A percentile compares a stretch with the other conserved stretches of the same genome.
Conservation (phyloP, 2,329 filamentous ascomycete species). For the Ascochyta lentis region DNA sequence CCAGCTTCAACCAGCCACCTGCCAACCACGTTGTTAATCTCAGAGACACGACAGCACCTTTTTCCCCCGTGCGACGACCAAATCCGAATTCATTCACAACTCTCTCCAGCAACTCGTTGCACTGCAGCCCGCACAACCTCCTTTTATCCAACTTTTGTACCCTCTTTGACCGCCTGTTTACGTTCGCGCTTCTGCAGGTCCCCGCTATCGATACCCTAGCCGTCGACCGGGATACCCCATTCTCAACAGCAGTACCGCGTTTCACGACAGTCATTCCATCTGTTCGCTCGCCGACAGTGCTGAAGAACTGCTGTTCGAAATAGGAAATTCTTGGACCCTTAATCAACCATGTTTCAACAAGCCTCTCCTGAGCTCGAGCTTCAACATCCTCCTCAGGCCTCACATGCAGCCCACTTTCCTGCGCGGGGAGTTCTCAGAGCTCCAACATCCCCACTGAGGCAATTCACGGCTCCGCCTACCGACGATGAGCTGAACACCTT, state of each 20-base stretch:
- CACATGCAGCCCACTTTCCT: constrained; percentile 41
- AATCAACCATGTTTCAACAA: constrained; percentile 33
- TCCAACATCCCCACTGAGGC: constrained; percentile 29
- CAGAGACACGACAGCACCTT: constrained; percentile 22
- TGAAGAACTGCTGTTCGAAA: constrained; percentile 25
- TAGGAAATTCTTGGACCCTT: constrained; percentile 32
- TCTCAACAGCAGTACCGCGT: constrained; percentile 22
- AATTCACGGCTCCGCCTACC: constrained; percentile 30
- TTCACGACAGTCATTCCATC: constrained; percentile 36
- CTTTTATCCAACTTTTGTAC: constrained; percentile 15
- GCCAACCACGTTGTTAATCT: constrained; percentile 25
- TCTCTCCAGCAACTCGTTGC: constrained; percentile 20
- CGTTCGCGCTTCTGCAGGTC: constrained; percentile 14
- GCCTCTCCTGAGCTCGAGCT: constrained; percentile 27
- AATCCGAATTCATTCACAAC: constrained; percentile 7
- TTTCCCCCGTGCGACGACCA: constrained; percentile 23
- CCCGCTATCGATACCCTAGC: constrained; percentile 22
- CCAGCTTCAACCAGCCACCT: constrained; percentile 20
- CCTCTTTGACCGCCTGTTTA: constrained; percentile 22
- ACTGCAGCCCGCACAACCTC: constrained; percentile 17
- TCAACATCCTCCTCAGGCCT: constrained; percentile 31
- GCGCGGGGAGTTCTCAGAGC: constrained; percentile 30
- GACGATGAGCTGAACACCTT: constrained; percentile 32
- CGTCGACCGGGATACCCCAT: constrained; percentile 24
- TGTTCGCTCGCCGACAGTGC: constrained; percentile 20